phyloP scores from a whole-genome alignment of 2,329 filamentous ascomycete genomes.

The Herpotrichia juniperi region DNA sequence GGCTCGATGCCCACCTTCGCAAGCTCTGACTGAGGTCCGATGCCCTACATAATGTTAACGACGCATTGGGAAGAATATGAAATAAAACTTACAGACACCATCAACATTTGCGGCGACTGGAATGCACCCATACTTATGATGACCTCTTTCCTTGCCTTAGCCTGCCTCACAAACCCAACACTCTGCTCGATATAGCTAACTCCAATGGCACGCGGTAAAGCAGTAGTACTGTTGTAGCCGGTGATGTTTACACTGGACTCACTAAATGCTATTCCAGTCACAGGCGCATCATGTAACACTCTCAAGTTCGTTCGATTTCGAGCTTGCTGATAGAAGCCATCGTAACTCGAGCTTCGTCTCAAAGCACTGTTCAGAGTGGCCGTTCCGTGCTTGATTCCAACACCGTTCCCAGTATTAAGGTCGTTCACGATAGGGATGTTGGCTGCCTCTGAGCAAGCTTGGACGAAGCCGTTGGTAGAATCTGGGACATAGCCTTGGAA shows the following conservation, averaged over 20 bases:
- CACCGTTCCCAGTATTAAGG: slow-evolving; percentile 35
- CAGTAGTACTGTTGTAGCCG: slow-evolving; percentile 5
- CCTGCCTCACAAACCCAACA: slow-evolving; percentile 29
- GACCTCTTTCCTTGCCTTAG: slow-evolving; percentile 38
- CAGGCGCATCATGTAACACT: slow-evolving; percentile 34
- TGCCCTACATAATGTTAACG: slow-evolving; percentile 44
- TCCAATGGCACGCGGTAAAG: slow-evolving; percentile 22
- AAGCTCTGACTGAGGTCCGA: slow-evolving; percentile 61
- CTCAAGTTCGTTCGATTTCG: slow-evolving; percentile 33
- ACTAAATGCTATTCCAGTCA: slow-evolving; percentile 30
- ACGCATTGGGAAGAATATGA: not conserved
- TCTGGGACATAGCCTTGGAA: slow-evolving; percentile 38
- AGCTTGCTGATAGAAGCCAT: slow-evolving; percentile 37
- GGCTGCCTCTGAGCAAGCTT: slow-evolving; percentile 31
- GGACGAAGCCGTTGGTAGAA: slow-evolving; percentile 34
- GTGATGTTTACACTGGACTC: not conserved
- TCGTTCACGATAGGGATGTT: slow-evolving; percentile 42
- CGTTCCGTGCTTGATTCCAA: slow-evolving; percentile 41
- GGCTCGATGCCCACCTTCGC: slow-evolving; percentile 19
- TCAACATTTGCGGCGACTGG: slow-evolving; percentile 43
- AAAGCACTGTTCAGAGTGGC: slow-evolving; percentile 25
- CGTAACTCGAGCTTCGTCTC: slow-evolving; percentile 36
- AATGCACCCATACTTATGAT: slow-evolving; percentile 37
- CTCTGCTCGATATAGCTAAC: slow-evolving; percentile 32
- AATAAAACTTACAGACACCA: slow-evolving; percentile 34